A percentile compares a stretch with the other conserved stretches of the same genome.
Conservation (phyloP, 169 alveolate genomes). For the Eimeria necatrix region DNA sequence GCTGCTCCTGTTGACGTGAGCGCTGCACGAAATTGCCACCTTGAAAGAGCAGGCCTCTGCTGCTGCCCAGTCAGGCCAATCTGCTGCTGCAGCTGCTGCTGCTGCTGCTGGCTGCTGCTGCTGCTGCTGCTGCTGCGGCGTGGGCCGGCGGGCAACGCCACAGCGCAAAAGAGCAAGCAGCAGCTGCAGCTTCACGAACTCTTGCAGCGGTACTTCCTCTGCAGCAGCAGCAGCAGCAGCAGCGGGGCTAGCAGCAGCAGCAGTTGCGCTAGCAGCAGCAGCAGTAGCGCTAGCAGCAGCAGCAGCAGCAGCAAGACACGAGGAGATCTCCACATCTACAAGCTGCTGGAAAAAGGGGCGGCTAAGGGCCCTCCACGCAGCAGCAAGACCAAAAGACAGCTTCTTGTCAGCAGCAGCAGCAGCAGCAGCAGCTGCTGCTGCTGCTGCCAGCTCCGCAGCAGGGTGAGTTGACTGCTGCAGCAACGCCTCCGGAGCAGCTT, state of each 20-base stretch:
- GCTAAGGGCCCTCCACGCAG: background rate
- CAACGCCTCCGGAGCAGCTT: background rate
- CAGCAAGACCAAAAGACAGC: no score
- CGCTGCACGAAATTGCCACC: background rate
- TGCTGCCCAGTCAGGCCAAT: background rate
- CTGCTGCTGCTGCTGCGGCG: background rate
- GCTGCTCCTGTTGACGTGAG: background rate
- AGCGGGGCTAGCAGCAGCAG: background rate
- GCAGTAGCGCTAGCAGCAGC: background rate
- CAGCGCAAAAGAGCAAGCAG: background rate
- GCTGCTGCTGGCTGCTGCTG: no score
- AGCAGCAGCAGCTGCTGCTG: background rate
- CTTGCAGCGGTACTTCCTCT: background rate
- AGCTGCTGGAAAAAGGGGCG: background rate
- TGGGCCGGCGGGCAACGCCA: background rate
- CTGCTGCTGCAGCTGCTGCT: no score
- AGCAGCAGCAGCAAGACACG: background rate
- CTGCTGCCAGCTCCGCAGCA: background rate
- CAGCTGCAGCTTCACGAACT: background rate
- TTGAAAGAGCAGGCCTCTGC: background rate
- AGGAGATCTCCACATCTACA: no score
- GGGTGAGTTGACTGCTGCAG: background rate
- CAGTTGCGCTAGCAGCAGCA: background rate
- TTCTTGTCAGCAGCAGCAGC: no score
- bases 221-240: background rate